phyloP scores from a whole-genome alignment of 2,329 filamentous ascomycete species.

The Mycogone perniciosa region DNA sequence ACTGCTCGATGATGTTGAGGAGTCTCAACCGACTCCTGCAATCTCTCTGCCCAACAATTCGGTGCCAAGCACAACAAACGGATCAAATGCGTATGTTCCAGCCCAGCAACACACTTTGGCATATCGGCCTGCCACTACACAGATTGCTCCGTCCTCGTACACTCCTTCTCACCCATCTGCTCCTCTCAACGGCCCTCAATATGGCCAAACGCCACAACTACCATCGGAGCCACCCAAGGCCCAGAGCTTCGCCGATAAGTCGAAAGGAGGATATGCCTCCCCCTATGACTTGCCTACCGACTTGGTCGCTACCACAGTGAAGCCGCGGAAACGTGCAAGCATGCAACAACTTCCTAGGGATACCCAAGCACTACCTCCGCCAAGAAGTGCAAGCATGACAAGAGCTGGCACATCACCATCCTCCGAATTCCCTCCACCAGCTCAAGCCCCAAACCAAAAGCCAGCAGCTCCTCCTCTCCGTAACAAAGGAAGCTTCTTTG shows the following conservation, averaged over 20 bases:
- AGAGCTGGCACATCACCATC: constrained; percentile 22
- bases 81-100: constrained; percentile 6
- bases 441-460: constrained; percentile 29
- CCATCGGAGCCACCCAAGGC: constrained; percentile 47
- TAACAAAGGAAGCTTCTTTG: constrained; percentile 60
- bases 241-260: constrained; percentile 84
- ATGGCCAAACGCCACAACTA: constrained; percentile 29
- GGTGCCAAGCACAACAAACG: background rate
- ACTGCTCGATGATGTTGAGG: constrained; percentile 66
- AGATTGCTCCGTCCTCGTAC: constrained; percentile 1
- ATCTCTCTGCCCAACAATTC: constrained; percentile 9
- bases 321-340: constrained; percentile 59
- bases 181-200: constrained; percentile 27
- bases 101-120: constrained; percentile 3
- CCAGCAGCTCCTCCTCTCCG: constrained; percentile 29
- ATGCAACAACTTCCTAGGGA: constrained; percentile 46
- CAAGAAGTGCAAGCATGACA: constrained; percentile 57
- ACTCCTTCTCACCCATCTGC: constrained; percentile 1
- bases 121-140: constrained; percentile 11
- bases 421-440: constrained; percentile 18
- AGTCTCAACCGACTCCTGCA: constrained; percentile 27
- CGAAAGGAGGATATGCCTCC: constrained; percentile 87
- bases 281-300: constrained; percentile 95
- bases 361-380: constrained; percentile 42
- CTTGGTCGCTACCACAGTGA: constrained; percentile 48